Conservation (phyloP, 176 grass and related monocot species). For the Phragmites australis region DNA sequence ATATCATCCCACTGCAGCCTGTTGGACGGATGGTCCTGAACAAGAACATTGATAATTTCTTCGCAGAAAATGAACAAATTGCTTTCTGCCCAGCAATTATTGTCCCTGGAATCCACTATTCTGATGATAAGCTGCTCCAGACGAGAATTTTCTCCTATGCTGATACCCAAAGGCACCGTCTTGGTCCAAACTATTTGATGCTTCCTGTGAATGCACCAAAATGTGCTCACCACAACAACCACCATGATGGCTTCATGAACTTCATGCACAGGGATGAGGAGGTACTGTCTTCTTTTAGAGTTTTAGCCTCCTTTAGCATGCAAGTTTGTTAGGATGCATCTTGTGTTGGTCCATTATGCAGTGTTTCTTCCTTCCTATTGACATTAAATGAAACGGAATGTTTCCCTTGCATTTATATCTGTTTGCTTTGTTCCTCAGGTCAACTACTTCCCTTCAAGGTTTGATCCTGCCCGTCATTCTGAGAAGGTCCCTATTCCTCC, state of each 20-base stretch:
- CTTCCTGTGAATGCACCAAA: conserved; percentile 86
- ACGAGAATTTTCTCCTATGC: conserved; percentile 85
- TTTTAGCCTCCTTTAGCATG: not conserved
- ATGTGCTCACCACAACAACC: conserved; percentile 86
- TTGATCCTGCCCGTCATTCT: conserved; percentile 63
- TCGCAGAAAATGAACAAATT: conserved; percentile 77
- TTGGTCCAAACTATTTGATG: conserved; percentile 88
- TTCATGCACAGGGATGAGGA: conserved; percentile 96
- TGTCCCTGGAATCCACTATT: conserved; percentile 85
- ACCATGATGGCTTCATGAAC: conserved; percentile 85
- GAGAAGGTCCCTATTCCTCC: conserved; percentile 74
- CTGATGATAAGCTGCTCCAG: conserved; percentile 92
- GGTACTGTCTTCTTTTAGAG: conserved; percentile 32
- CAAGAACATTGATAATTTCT: conserved; percentile 91
- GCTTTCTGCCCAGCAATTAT: conserved; percentile 89
- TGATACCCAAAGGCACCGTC: conserved; percentile 89
- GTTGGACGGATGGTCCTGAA: conserved; percentile 88
- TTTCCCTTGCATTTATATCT: conserved; percentile 1
- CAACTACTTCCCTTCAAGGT: conserved; percentile 90
- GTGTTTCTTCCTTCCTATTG: not conserved
- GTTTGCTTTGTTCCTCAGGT: conserved; percentile 48
- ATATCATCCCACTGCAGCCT: conserved; percentile 78
- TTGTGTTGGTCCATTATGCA: conserved; percentile 4
- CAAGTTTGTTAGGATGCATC: not conserved
- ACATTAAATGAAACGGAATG: not conserved